These are phyloP conservation scores for Pelagophyceae sp. DNA, from an alignment of 352 stramenopile genomes.

Conservation along the genomic window DNA sequence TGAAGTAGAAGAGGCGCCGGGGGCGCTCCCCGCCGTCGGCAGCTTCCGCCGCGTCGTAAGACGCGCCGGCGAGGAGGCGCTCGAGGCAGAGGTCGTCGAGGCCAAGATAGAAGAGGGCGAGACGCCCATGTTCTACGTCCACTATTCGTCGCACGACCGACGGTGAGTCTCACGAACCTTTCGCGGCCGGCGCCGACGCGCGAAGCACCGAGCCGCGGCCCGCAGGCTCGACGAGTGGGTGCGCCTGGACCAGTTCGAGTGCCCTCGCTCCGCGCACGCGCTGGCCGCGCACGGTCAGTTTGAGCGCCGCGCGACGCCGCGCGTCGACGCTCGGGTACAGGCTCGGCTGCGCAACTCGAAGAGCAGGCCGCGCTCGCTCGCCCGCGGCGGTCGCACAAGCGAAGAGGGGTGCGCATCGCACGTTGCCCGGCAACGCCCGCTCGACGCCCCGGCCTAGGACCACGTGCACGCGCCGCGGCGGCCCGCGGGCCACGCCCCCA, in stretches of 20 bases:
- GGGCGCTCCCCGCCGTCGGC: neutral
- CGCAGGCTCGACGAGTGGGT: conserved; percentile 67
- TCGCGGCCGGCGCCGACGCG: conserved; percentile 5
- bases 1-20: neutral
- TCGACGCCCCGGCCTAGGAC: conserved; percentile 7
- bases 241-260: conserved; percentile 47
- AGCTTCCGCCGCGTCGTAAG: neutral
- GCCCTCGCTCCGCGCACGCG: conserved; percentile 37
- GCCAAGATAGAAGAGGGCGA: neutral
- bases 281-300: too few species aligned
- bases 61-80: neutral
- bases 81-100: neutral
- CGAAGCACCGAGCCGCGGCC: neutral
- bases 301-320: too few species aligned
- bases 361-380: neutral
- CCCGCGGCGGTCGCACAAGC: conserved; percentile 26
- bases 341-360: neutral
- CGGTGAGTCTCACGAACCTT: too few species aligned
- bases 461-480: conserved; percentile 29
- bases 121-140: conserved; percentile 50
- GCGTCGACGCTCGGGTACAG: too few species aligned
- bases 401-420: conserved; percentile 13
- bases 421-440: conserved; percentile 18
- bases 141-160: conserved; percentile 70
- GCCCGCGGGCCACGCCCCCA: conserved; percentile 36